Conservation (phyloP, 106 monocot genomes). For the Xerophyta viscosa region DNA sequence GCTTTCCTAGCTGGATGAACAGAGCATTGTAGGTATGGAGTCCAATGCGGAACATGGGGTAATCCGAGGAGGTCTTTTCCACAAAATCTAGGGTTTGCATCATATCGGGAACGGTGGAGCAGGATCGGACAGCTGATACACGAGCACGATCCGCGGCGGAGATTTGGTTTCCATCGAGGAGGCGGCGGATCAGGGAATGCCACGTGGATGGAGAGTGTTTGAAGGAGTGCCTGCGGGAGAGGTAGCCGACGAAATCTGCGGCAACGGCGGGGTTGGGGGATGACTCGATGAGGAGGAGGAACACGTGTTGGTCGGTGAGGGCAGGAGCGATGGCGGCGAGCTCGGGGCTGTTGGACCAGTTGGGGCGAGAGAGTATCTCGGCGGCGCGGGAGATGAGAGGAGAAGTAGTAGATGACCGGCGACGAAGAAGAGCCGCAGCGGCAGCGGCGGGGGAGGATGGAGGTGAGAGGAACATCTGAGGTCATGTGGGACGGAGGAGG, state of each 20-base stretch:
- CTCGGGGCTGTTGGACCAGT: constrained; percentile 29
- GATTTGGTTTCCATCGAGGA: constrained; percentile 18
- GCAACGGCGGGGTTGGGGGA: constrained; percentile 15
- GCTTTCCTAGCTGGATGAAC: constrained; percentile 42
- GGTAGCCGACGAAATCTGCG: constrained; percentile 28
- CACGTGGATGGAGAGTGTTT: constrained; percentile 28
- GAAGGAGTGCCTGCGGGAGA: constrained; percentile 40
- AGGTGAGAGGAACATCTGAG: neutral
- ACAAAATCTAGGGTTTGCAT: constrained; percentile 23
- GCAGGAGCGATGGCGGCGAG: constrained; percentile 20
- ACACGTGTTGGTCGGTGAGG: constrained; percentile 19
- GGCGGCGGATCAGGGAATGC: constrained; percentile 37
- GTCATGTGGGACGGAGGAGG: too few species aligned
- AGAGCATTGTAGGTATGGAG: constrained; percentile 38
- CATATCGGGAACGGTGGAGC: constrained; percentile 24
- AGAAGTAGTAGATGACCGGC: neutral
- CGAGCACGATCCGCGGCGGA: constrained; percentile 28
- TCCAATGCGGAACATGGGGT: constrained; percentile 15
- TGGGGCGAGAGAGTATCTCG: constrained; percentile 26
- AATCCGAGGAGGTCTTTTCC: constrained; percentile 8
- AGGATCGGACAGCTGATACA: constrained; percentile 34
- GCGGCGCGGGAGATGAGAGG: constrained; percentile 3
- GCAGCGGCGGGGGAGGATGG: neutral
- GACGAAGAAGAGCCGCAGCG: neutral
- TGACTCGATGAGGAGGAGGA: constrained; percentile 24